These are phyloP conservation scores for Hygrophorus pudorinus DNA, from an alignment of 768 basidiomycete species.

Conservation along the genomic window DNA sequence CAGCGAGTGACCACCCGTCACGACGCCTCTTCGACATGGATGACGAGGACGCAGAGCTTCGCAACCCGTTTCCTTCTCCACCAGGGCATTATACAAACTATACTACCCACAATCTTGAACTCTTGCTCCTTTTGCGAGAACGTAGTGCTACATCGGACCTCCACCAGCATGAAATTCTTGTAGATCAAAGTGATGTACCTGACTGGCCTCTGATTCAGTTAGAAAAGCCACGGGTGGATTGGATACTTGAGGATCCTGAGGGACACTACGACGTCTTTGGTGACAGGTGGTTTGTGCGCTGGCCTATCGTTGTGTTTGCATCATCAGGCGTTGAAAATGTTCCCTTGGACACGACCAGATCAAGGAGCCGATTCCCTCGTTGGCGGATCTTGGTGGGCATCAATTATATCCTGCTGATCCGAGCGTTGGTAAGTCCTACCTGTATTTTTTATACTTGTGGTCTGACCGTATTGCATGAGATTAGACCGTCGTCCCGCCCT, in stretches of 20 bases:
- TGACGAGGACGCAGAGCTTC: conserved; percentile 66
- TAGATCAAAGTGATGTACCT: conserved; percentile 66
- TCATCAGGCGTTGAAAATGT: conserved; percentile 5
- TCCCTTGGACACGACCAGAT: conserved; percentile 35
- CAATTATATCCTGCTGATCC: conserved; percentile 76
- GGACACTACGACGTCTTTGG: conserved; percentile 72
- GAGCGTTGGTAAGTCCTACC: conserved; percentile 40
- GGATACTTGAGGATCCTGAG: conserved; percentile 78
- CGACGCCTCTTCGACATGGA: conserved; percentile 31
- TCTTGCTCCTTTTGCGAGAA: conserved; percentile 53
- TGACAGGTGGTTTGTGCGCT: conserved; percentile 81
- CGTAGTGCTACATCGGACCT: conserved; percentile 28
- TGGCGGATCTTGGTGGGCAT: conserved; percentile 72
- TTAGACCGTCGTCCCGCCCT: conserved; percentile 73
- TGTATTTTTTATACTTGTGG: neutral
- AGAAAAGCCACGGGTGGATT: conserved; percentile 82
- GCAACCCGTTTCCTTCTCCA: conserved; percentile 85
- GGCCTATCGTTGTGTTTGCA: conserved; percentile 8
- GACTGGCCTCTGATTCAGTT: conserved; percentile 69
- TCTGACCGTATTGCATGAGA: neutral
- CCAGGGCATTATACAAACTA: conserved; percentile 78
- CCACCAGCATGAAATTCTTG: conserved; percentile 53
- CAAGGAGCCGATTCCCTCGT: conserved; percentile 71
- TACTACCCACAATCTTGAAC: conserved; percentile 60
- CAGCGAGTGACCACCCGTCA: no score